Evolutionary conservation across 2,329 filamentous ascomycete genomes (phyloP).

Genomic region (Arthroderma sp.): DNA sequence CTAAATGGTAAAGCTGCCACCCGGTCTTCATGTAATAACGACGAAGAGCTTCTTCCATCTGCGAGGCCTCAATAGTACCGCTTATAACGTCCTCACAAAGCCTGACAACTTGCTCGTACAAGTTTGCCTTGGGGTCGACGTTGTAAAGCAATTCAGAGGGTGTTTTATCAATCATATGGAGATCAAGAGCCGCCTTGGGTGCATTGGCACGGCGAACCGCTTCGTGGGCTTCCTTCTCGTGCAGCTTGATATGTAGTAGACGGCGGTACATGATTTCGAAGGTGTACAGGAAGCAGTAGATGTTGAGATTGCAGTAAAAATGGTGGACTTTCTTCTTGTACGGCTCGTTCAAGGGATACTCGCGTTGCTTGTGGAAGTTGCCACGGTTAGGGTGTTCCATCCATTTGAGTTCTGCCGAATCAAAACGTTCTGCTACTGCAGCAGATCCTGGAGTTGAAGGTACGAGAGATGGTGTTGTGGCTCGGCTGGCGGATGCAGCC

Average conservation of each 20-base stretch:
- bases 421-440: slow-evolving; percentile 31
- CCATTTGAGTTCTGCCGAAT: slow-evolving; percentile 41
- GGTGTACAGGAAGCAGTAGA: slow-evolving; percentile 90
- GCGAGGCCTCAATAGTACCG: slow-evolving; percentile 65
- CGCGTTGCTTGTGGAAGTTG: slow-evolving; percentile 40
- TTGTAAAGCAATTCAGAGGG: slow-evolving; percentile 61
- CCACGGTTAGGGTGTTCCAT: slow-evolving; percentile 46
- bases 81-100: slow-evolving; percentile 79
- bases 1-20: slow-evolving; percentile 87
- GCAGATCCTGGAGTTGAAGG: slow-evolving; percentile 30
- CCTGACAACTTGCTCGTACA: slow-evolving; percentile 73
- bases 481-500: slow-evolving; percentile 65
- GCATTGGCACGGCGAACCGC: slow-evolving; percentile 61
- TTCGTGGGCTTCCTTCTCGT: slow-evolving; percentile 57
- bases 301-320: slow-evolving; percentile 78
- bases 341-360: slow-evolving; percentile 62
- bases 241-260: slow-evolving; percentile 69
- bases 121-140: slow-evolving; percentile 51
- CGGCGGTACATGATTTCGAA: slow-evolving; percentile 85
- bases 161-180: slow-evolving; percentile 71
- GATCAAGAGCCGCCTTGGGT: slow-evolving; percentile 66
- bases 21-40: slow-evolving; percentile 84
- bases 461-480: slow-evolving; percentile 73
- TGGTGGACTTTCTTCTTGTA: slow-evolving; percentile 73
- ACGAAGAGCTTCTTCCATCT: slow-evolving; percentile 80